These are phyloP conservation scores for Trichoderma parareesei DNA, from an alignment of 495 filamentous ascomycete genomes.

Conservation along the genomic window DNA sequence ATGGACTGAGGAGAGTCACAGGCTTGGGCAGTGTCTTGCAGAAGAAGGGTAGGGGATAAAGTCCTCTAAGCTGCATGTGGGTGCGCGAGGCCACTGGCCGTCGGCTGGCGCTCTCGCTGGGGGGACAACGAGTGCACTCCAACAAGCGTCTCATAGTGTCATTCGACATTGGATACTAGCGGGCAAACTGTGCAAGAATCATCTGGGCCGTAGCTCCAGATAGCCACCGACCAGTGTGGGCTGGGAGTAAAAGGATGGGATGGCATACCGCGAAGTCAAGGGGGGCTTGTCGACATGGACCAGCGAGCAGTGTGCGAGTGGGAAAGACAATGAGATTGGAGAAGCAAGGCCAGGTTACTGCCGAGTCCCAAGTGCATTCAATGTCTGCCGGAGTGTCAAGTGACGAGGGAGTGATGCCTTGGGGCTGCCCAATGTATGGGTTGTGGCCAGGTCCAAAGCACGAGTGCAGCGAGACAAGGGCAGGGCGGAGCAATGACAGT, in stretches of 20 bases:
- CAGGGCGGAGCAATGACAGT: background rate
- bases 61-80: conserved; percentile 5
- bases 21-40: background rate
- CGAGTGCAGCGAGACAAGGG: background rate
- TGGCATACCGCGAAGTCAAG: conserved; percentile 3
- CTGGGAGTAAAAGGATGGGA: background rate
- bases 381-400: background rate
- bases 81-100: background rate
- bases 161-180: background rate
- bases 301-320: background rate
- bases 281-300: conserved; percentile 1
- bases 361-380: background rate
- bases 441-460: background rate
- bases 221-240: background rate
- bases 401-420: background rate
- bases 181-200: background rate
- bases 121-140: background rate
- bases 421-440: background rate
- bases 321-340: background rate
- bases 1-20: conserved; percentile 1
- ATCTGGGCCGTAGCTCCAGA: background rate
- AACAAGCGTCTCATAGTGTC: conserved; percentile 1
- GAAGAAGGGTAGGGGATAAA: background rate
- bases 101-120: background rate
- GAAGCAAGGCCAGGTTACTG: background rate